A percentile compares a stretch with the other conserved stretches of the same genome.
Evolutionary conservation across 2,329 filamentous ascomycete species (phyloP).

Genomic region (Fusarium brachygibbosum): DNA sequence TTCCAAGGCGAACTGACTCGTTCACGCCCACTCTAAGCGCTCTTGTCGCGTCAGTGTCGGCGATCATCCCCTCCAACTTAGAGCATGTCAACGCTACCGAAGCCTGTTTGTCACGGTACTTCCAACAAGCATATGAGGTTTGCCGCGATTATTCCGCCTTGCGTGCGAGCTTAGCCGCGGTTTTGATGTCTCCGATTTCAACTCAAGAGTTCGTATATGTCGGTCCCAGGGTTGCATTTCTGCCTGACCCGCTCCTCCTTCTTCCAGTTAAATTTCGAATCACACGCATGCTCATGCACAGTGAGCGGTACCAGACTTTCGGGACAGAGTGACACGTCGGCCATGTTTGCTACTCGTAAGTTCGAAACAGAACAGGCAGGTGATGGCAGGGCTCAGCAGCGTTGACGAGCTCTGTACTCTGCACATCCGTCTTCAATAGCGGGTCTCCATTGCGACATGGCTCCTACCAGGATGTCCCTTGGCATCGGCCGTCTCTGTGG

Average conservation of each 20-base stretch:
- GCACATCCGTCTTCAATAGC: constrained; percentile 22
- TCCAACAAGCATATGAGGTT: constrained; percentile 14
- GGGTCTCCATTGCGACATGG: constrained; percentile 24
- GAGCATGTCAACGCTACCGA: constrained; percentile 27
- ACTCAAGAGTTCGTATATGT: constrained; percentile 47
- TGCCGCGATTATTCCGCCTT: constrained; percentile 43
- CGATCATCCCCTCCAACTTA: constrained; percentile 27
- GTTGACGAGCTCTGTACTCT: constrained; percentile 30
- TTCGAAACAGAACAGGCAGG: constrained; percentile 40
- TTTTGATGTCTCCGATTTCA: constrained; percentile 42
- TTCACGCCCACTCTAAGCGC: constrained; percentile 48
- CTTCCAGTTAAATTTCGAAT: constrained; percentile 36
- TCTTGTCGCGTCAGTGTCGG: constrained; percentile 38
- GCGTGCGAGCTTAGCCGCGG: constrained; percentile 40
- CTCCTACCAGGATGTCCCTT: constrained; percentile 23
- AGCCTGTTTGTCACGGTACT: constrained; percentile 13
- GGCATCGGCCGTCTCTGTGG: constrained; percentile 12
- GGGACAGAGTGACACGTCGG: constrained; percentile 44
- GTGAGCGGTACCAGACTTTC: constrained; percentile 51
- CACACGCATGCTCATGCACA: constrained; percentile 47
- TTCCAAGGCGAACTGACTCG: constrained; percentile 27
- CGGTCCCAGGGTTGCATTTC: constrained; percentile 33
- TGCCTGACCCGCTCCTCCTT: constrained; percentile 25
- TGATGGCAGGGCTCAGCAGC: constrained; percentile 35
- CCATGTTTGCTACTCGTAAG: constrained; percentile 42